phyloP scores from a whole-genome alignment of 2,329 filamentous ascomycete genomes.

The Neofusicoccum cordaticola region DNA sequence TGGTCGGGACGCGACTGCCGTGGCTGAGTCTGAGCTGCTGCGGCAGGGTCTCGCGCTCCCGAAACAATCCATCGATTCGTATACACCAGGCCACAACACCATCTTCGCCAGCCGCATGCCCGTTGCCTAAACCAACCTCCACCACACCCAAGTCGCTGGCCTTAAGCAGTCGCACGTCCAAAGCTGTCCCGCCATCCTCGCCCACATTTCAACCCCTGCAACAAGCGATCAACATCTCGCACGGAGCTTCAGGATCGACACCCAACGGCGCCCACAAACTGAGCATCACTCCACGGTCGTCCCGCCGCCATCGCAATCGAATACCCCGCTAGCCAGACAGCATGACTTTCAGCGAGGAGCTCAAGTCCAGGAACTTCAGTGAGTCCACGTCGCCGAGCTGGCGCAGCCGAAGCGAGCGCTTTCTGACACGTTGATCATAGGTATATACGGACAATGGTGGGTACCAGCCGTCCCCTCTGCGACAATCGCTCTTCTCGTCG shows the following conservation, averaged over 20 bases:
- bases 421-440: slow-evolving; percentile 42
- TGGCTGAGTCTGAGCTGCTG: slow-evolving; percentile 14
- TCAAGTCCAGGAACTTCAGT: slow-evolving; percentile 67
- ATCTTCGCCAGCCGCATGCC: neutral
- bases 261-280: slow-evolving; percentile 4
- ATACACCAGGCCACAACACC: slow-evolving; percentile 16
- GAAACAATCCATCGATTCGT: slow-evolving; percentile 17
- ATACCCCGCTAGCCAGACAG: neutral
- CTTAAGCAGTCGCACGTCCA: neutral
- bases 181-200: neutral
- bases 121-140: neutral
- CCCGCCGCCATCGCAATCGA: slow-evolving; percentile 1
- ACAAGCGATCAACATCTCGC: slow-evolving; percentile 16
- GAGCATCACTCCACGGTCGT: slow-evolving; percentile 5
- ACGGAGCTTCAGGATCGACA: slow-evolving; percentile 16
- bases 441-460: slow-evolving; percentile 69
- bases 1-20: slow-evolving; percentile 15
- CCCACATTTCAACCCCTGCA: slow-evolving; percentile 6
- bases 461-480: slow-evolving; percentile 27
- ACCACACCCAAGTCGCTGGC: neutral
- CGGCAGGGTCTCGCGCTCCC: slow-evolving; percentile 14
- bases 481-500: neutral
- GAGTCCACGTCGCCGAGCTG: slow-evolving; percentile 31
- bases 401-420: slow-evolving; percentile 18
- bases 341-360: slow-evolving; percentile 40